phyloP scores from a whole-genome alignment of 306 rosid species.

The Prunus persica region Prunus_persica_NCBIv2 NC_034012.1:14003501-14004000 shows the following conservation, averaged over 20 bases:
- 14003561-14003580: background rate
- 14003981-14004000: too few relatives aligned
- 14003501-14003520: conserved; percentile 52
- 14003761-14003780: background rate
- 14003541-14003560: background rate
- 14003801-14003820: background rate
- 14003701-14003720: background rate
- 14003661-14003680: background rate
- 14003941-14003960: too few relatives aligned
- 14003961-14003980: too few relatives aligned
- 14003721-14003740: background rate
- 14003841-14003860: conserved; percentile 7
- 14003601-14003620: background rate
- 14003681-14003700: background rate
- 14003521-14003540: background rate
- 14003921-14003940: too few relatives aligned
- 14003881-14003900: background rate
- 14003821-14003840: background rate
- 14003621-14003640: background rate
- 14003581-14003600: background rate
- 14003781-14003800: background rate
- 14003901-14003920: too few relatives aligned
- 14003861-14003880: background rate
- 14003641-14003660: background rate
- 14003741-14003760: background rate